phyloP scores from a whole-genome alignment of 2,329 filamentous ascomycete genomes.

The Aspergillus sp. region DNA sequence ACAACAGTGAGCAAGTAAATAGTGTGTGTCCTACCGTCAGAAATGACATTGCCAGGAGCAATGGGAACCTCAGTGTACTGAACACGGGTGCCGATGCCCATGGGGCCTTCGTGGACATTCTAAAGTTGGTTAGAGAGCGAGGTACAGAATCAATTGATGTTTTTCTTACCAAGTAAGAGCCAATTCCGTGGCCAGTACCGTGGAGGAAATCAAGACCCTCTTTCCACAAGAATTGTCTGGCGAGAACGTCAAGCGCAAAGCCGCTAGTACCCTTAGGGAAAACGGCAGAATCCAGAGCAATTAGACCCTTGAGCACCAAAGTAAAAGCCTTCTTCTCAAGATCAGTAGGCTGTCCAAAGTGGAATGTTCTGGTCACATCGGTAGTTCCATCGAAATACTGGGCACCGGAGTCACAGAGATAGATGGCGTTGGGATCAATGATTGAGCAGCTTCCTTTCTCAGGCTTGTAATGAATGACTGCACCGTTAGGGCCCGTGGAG shows the following conservation, averaged over 20 bases:
- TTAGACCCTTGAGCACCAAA: conserved; percentile 88
- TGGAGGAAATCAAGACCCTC: conserved; percentile 92
- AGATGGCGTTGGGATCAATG: conserved; percentile 81
- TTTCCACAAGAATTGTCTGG: conserved; percentile 89
- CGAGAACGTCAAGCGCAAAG: conserved; percentile 82
- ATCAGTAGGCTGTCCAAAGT: conserved; percentile 79
- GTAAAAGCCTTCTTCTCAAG: conserved; percentile 89
- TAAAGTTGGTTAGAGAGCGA: conserved; percentile 17
- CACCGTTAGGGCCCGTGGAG: conserved; percentile 86
- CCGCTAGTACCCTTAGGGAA: conserved; percentile 96
- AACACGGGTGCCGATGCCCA: conserved; percentile 88
- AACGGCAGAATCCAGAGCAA: conserved; percentile 76
- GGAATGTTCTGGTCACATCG: conserved; percentile 87
- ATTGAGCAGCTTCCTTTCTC: conserved; percentile 74
- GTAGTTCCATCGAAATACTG: conserved; percentile 95
- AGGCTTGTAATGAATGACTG: conserved; percentile 93
- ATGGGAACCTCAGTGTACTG: conserved; percentile 89
- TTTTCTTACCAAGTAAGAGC: conserved; percentile 65
- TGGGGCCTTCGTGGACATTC: conserved; percentile 96
- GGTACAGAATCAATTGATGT: too few species aligned
- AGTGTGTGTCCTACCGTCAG: conserved; percentile 56
- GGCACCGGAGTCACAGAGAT: conserved; percentile 95
- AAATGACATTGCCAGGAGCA: conserved; percentile 88
- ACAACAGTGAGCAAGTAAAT: neutral
- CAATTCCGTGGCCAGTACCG: conserved; percentile 92